Evolutionary conservation across 139 green algal genomes (phyloP).

Genomic region (Gonium pectorale): DNA sequence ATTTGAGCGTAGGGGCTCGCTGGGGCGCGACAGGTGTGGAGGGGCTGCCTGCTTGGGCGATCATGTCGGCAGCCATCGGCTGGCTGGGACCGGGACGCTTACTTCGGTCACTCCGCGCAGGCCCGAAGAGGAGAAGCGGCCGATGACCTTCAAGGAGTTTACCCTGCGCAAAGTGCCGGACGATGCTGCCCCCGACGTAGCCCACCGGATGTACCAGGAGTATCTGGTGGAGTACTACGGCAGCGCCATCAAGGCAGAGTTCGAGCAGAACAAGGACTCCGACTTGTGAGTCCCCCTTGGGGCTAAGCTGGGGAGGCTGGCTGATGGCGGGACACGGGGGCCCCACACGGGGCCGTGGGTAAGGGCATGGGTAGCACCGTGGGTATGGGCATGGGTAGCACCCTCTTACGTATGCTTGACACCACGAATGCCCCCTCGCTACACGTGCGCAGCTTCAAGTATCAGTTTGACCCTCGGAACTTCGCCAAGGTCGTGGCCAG

Average conservation of each 20-base stretch:
- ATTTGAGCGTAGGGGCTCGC: conserved; percentile 9
- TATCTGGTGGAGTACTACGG: conserved; percentile 82
- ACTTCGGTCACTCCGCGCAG: no score
- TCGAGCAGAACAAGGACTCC: conserved; percentile 61
- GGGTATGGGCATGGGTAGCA: no score
- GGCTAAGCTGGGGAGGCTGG: no score
- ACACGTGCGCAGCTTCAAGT: conserved; percentile 18
- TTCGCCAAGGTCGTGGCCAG: conserved; percentile 56
- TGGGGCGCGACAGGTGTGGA: conserved; percentile 22
- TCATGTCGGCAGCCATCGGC: no score
- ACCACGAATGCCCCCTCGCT: no score
- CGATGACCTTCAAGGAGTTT: conserved; percentile 58
- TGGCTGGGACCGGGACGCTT: no score
- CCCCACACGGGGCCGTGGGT: no score
- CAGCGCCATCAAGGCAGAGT: conserved; percentile 66
- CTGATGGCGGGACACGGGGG: no score
- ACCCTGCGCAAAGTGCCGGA: conserved; percentile 54
- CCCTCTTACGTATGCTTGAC: no score
- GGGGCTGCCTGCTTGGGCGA: neutral
- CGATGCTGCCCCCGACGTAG: conserved; percentile 70
- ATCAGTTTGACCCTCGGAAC: conserved; percentile 60
- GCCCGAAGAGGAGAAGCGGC: conserved; percentile 36
- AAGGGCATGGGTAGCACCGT: no score
- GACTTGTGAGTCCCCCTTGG: conserved; percentile 58
- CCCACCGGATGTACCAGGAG: conserved; percentile 71